phyloP scores from a whole-genome alignment of 148 eudicot genomes.

The Gaultheria prostrata region DNA sequence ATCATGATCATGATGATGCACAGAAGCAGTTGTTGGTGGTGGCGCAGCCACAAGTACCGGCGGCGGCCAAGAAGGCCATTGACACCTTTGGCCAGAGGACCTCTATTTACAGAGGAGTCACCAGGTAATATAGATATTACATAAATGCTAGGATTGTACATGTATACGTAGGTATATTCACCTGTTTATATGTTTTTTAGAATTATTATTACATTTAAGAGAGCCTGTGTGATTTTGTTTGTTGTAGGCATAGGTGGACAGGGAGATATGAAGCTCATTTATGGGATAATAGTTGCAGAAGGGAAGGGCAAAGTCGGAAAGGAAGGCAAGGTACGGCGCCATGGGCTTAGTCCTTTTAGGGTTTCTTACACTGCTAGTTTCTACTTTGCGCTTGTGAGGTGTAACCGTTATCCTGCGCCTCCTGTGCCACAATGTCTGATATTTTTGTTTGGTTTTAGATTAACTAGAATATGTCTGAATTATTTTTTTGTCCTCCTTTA shows the following conservation, averaged over 20 bases:
- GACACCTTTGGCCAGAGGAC: constrained; percentile 56
- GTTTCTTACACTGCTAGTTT: not conserved
- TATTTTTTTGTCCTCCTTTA: too few relatives aligned
- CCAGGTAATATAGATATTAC: constrained; percentile 32
- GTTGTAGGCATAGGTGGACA: constrained; percentile 46
- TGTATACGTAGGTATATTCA: too few relatives aligned
- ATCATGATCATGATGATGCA: not conserved
- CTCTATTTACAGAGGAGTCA: constrained; percentile 56
- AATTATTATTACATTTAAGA: not conserved
- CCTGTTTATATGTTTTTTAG: too few relatives aligned
- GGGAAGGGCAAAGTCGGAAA: constrained; percentile 85
- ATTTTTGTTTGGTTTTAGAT: not conserved
- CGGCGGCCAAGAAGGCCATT: constrained; percentile 33
- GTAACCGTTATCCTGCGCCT: not conserved
- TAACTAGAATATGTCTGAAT: too few relatives aligned
- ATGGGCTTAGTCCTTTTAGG: not conserved
- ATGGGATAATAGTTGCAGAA: constrained; percentile 83
- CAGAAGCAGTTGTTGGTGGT: constrained; percentile 29
- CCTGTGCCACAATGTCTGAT: not conserved
- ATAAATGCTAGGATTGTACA: too few relatives aligned
- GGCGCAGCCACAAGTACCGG: constrained; percentile 25
- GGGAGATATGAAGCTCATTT: constrained; percentile 86
- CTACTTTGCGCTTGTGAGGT: constrained; percentile 12
- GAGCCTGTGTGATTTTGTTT: too few relatives aligned
- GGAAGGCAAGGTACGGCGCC: constrained; percentile 64